phyloP scores from a whole-genome alignment of 495 filamentous ascomycete genomes.

The Penicillium verhagenii region DNA sequence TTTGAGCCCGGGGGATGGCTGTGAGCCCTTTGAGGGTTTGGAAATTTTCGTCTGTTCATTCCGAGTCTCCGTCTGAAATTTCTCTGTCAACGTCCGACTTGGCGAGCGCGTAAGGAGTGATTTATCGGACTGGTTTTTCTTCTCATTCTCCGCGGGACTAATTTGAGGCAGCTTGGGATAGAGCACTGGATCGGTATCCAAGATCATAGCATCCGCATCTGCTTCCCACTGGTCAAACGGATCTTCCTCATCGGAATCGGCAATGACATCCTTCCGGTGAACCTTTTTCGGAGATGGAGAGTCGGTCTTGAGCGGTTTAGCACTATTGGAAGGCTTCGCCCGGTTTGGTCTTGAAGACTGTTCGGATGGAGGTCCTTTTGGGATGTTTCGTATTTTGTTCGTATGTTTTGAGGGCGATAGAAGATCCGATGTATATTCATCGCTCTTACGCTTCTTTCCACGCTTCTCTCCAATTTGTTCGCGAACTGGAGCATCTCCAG shows the following conservation, averaged over 20 bases:
- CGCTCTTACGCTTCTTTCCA: conserved; percentile 72
- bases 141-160: conserved; percentile 13
- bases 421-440: conserved; percentile 58
- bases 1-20: conserved; percentile 16
- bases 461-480: conserved; percentile 47
- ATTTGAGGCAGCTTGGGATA: conserved; percentile 34
- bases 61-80: not conserved
- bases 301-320: conserved; percentile 4
- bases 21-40: not conserved
- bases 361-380: conserved; percentile 5
- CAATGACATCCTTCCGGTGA: conserved; percentile 29
- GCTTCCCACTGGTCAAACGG: conserved; percentile 26
- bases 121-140: not conserved
- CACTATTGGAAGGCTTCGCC: not conserved
- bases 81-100: not conserved
- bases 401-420: conserved; percentile 31
- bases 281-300: conserved; percentile 5
- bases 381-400: conserved; percentile 23
- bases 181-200: conserved; percentile 20
- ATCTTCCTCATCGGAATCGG: conserved; percentile 48
- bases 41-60: conserved; percentile 5
- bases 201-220: conserved; percentile 26
- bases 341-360: not conserved
- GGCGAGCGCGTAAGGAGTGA: not conserved
- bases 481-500: conserved; percentile 53